Conservation (phyloP, 495 filamentous ascomycete genomes). For the Aspergillus steynii region DNA sequence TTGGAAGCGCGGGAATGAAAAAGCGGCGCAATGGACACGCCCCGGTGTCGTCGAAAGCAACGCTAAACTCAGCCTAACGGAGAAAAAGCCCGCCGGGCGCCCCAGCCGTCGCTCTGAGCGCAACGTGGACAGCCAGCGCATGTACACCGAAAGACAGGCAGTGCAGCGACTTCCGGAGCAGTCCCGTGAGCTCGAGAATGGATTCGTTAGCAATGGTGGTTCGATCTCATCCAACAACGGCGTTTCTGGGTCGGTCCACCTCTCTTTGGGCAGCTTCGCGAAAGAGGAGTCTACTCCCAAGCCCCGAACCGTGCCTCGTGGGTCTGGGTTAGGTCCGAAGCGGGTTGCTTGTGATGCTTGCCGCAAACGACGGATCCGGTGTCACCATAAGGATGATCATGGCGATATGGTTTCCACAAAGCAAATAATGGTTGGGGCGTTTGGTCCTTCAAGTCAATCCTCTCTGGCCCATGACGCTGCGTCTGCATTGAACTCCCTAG, state of each 20-base stretch:
- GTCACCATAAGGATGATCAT: constrained; percentile 54
- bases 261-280: constrained; percentile 15
- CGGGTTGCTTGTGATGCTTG: constrained; percentile 56
- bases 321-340: constrained; percentile 51
- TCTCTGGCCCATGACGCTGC: constrained; percentile 47
- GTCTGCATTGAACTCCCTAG: constrained; percentile 45
- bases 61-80: constrained; percentile 40
- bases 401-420: constrained; percentile 31
- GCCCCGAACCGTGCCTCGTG: constrained; percentile 33
- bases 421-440: constrained; percentile 30
- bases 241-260: constrained; percentile 21
- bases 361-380: constrained; percentile 53
- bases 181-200: constrained; percentile 16
- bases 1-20: constrained; percentile 74
- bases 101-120: constrained; percentile 50
- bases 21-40: constrained; percentile 65
- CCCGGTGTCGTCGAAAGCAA: constrained; percentile 49
- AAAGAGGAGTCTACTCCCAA: constrained; percentile 36
- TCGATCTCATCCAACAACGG: constrained; percentile 22
- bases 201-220: constrained; percentile 15
- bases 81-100: constrained; percentile 45
- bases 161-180: constrained; percentile 42
- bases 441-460: constrained; percentile 34
- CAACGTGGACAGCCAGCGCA: constrained; percentile 44
- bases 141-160: constrained; percentile 47